Conservation (phyloP, 495 filamentous ascomycete species). For the Xylaria bambusicola region DNA sequence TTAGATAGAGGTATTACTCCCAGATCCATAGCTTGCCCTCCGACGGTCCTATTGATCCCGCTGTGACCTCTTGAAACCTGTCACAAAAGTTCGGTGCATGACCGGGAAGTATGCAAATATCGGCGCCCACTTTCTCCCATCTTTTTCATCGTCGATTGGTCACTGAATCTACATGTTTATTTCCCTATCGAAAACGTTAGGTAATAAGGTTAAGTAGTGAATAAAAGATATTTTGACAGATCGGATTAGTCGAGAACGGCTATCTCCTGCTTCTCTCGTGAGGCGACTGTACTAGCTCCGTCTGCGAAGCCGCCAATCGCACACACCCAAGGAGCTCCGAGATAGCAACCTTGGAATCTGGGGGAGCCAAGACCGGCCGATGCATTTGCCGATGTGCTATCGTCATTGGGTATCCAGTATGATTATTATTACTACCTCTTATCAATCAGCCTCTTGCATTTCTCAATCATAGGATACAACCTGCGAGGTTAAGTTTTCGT, state of each 20-base stretch:
- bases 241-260: not conserved
- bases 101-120: not conserved
- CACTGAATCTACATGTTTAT: not conserved
- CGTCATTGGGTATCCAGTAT: not conserved
- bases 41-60: not conserved
- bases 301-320: not conserved
- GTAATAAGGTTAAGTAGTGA: too few relatives aligned
- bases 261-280: slow-evolving; percentile 7
- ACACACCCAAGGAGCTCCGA: not conserved
- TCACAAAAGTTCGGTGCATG: not conserved
- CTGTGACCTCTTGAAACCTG: not conserved
- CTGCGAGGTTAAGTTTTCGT: too few relatives aligned
- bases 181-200: not conserved
- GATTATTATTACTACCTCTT: not conserved
- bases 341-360: not conserved
- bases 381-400: not conserved
- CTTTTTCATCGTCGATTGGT: not conserved
- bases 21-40: not conserved
- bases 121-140: not conserved
- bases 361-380: not conserved
- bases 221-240: too few relatives aligned
- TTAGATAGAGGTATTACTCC: not conserved
- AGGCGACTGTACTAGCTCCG: slow-evolving; percentile 14
- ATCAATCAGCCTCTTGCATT: too few relatives aligned
- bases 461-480: too few relatives aligned